Base-by-base conservation (phyloP, 208 protist species). In the Giardia muris region DNA sequence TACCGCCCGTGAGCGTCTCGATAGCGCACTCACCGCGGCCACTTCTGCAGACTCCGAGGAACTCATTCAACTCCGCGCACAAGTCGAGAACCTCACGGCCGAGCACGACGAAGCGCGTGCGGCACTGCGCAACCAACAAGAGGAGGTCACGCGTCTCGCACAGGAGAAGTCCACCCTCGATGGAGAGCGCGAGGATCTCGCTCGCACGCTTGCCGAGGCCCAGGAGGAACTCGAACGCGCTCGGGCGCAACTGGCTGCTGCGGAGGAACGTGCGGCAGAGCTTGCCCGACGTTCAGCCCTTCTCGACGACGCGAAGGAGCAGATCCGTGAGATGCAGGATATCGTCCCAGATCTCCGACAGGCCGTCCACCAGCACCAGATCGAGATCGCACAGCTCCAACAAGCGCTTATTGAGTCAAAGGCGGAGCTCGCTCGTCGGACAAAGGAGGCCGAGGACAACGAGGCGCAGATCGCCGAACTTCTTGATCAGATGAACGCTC, bases 241-340 rank as follows among this genome's bases (percentile, higher is more conserved):
- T 30, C 57, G 57, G 19, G 57, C 57, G 19, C 57, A 76, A 30
- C 57, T 76, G 19, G 57, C 57, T 30, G 57, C 57, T 30, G 57
- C 57, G 10, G 57, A 76, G 57, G 57, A 76, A 10, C 10, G 57
- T 10, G 57, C 30, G 19, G 10, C 57, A 39, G 57, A 10, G 19
- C 57, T 76, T 10, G 30, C 57, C 57, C 19, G 30, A 76, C 10
- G 30, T 30, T 30, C 30, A 10, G 57, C 19, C 10, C 19, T 30
- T 30, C 10, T 76, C 19, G 30, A 76, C 57, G 57, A 76, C 57
- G 57, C 57, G 19, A 76, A 76, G 57, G 57, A 10, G 19, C 57
- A 76, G 57, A 76, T 76, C 57, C 57, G 57, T 30, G 57, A 76
- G 57, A 76, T 76, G 57, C 57, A 76, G 57, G 57, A 76, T 76